Base-by-base conservation (phyloP, 1,284 basidiomycete genomes). In the Naganishia sp. region DNA sequence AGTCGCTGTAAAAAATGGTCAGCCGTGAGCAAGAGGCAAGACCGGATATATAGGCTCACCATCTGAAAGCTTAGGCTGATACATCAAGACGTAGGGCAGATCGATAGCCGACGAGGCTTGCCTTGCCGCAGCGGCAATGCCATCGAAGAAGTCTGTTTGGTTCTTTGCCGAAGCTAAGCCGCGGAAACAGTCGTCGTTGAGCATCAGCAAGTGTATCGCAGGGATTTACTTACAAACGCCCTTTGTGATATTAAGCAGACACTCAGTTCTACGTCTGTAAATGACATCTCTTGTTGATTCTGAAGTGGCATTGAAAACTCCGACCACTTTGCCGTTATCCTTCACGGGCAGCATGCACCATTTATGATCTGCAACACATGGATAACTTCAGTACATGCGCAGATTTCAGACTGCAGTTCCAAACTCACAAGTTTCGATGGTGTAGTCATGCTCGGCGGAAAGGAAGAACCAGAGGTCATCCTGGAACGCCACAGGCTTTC, bases 381-480 rank as follows among this genome's bases (percentile, higher is more conserved):
- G 41, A 15, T 18, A 46, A 28, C 6, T 15, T 51, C 10, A 31
- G 13, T 23, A 51, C 17, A 18, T 13, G 52, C 6, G 7, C 25
- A 15, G 3, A 31, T 18, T 7, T 13, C 23, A 17, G 21, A 25
- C 7, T 13, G 7, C 13, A 10, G 35, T 11, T 13, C 41, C 31
- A 3, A 21, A 60, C 58, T 25, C 28, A 66, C 56, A 66, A 4
- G 64, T 66, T 32, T 66, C 64, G 17, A 66, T 53, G 17, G 25
- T 66, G 23, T 52, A 43, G 10, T 43, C 53, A 35, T 66, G 56
- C 31, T 56, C 55, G 18, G 64, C 31, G n/a, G 55, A 51, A 9
- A 57, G 23, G 50, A 66, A 46, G 31, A 65, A 49, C 35, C 35
- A 13, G 17, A 70, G 46, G 45, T 66, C 64, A 23, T 66, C 64